phyloP scores from a whole-genome alignment of 805 yeast species.

The Wickerhamomyces xylosicus region DNA sequence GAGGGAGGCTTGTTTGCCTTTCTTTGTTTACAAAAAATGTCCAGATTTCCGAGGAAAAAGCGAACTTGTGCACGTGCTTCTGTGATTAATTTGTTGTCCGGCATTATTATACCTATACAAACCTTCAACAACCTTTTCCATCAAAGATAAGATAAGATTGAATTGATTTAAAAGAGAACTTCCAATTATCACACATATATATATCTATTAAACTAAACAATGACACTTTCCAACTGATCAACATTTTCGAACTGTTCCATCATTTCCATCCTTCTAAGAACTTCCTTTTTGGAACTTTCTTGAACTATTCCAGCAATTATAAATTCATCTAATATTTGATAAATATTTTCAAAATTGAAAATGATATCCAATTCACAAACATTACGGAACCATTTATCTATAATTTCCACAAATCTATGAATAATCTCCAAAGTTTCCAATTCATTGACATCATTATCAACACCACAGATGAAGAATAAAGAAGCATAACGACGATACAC shows the following conservation, averaged over 20 bases:
- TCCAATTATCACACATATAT: no score
- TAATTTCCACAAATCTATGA: conserved; percentile 90
- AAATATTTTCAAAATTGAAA: conserved; percentile 90
- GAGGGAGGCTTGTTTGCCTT: no score
- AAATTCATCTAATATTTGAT: conserved; percentile 83
- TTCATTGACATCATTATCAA: conserved; percentile 79
- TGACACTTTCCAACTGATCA: conserved; percentile 44
- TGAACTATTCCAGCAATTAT: conserved; percentile 80
- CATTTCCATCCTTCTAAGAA: conserved; percentile 62
- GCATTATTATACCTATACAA: no score
- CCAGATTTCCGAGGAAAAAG: no score
- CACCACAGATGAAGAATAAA: conserved; percentile 79
- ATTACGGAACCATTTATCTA: conserved; percentile 93
- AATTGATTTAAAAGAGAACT: no score
- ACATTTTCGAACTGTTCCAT: conserved; percentile 82
- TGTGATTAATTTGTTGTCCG: no score
- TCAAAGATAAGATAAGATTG: no score
- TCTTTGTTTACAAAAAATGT: no score
- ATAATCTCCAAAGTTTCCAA: conserved; percentile 74
- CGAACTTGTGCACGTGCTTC: no score
- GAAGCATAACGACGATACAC: conserved; percentile 92
- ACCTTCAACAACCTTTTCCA: no score
- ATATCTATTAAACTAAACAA: no score
- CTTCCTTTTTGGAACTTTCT: conserved; percentile 75
- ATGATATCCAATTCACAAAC: conserved; percentile 96